Evolutionary conservation across 768 basidiomycete species (phyloP).

Genomic region (Rubroboletus satanas): DNA sequence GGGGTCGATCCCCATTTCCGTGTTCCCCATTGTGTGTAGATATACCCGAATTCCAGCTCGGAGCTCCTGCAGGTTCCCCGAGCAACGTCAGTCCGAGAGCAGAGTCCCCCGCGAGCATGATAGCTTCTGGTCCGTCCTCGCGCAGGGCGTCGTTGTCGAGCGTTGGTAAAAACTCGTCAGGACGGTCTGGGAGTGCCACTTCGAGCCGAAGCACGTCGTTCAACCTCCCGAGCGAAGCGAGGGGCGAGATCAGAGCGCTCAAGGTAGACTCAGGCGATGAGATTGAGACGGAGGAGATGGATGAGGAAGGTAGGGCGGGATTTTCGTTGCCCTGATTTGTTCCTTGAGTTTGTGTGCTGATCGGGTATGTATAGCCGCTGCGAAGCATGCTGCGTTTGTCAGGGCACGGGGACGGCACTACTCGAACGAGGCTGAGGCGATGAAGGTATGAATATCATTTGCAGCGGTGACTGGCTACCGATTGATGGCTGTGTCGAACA

Average conservation of each 20-base stretch:
- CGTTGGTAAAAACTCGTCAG: constrained; percentile 47
- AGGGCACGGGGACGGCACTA: constrained; percentile 81
- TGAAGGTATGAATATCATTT: constrained; percentile 61
- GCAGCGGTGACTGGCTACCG: neutral
- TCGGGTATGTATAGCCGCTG: constrained; percentile 50
- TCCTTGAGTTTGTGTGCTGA: neutral
- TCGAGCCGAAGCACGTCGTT: constrained; percentile 82
- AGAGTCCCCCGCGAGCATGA: constrained; percentile 56
- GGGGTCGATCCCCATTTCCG: neutral
- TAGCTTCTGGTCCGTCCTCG: constrained; percentile 66
- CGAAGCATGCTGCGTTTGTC: constrained; percentile 78
- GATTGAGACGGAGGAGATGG: constrained; percentile 79
- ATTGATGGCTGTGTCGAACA: constrained; percentile 5
- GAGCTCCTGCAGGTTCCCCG: constrained; percentile 33
- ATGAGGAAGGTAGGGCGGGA: constrained; percentile 67
- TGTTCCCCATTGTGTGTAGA: constrained; percentile 43
- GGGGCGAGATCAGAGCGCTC: constrained; percentile 53
- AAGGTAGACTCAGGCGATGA: constrained; percentile 43
- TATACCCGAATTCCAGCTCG: constrained; percentile 75
- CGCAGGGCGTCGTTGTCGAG: constrained; percentile 74
- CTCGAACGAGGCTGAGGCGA: constrained; percentile 87
- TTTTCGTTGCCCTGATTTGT: neutral
- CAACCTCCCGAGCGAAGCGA: constrained; percentile 68
- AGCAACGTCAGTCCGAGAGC: constrained; percentile 40
- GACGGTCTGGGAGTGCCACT: constrained; percentile 59